phyloP scores from a whole-genome alignment of 2,329 filamentous ascomycete genomes.

The Keithomyces neogunnii region DNA sequence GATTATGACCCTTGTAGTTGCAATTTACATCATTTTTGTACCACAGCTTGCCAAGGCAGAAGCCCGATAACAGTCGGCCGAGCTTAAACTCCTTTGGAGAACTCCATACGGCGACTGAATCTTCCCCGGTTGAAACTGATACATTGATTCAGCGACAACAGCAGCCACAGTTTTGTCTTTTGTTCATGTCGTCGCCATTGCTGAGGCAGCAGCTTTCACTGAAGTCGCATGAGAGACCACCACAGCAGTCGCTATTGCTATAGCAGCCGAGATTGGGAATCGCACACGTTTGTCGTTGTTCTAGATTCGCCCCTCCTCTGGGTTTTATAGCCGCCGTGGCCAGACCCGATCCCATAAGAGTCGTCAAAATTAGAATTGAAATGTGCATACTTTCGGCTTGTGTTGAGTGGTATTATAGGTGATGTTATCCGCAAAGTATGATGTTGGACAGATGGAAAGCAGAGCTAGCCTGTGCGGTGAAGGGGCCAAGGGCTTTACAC shows the following conservation, averaged over 20 bases:
- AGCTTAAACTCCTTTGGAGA: background rate
- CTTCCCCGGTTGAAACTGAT: background rate
- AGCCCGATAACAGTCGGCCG: background rate
- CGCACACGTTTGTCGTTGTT: background rate
- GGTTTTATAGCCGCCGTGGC: background rate
- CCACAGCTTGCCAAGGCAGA: background rate
- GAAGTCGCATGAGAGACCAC: background rate
- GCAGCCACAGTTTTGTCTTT: background rate
- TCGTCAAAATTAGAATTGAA: background rate
- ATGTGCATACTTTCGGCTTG: background rate
- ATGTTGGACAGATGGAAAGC: background rate
- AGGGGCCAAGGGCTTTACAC: background rate
- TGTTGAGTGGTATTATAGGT: background rate
- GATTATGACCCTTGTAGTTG: background rate
- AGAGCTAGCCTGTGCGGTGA: background rate
- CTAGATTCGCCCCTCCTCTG: background rate
- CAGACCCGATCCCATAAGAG: background rate
- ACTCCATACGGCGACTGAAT: background rate
- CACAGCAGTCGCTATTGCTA: background rate
- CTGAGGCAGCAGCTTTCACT: background rate
- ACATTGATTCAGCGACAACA: background rate
- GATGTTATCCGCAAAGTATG: background rate
- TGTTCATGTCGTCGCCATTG: background rate
- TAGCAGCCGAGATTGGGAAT: background rate
- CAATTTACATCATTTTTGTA: background rate